These are phyloP conservation scores for Lachnellula subtilissima DNA, from an alignment of 2,329 filamentous ascomycete species.

Conservation along the genomic window DNA sequence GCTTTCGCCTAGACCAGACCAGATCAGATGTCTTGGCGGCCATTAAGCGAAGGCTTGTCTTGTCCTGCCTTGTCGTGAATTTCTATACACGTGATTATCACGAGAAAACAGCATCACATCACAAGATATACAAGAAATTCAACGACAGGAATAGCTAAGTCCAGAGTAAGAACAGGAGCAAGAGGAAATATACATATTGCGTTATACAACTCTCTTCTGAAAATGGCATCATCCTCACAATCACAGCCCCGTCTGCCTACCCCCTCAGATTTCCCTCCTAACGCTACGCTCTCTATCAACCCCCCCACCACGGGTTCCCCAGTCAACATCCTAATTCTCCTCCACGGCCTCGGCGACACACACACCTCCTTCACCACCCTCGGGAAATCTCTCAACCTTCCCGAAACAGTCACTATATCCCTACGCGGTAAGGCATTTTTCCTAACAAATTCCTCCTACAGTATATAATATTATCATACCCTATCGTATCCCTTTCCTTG, in stretches of 20 bases:
- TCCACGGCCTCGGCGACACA: slow-evolving; percentile 66
- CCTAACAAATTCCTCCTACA: no score
- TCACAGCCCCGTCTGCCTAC: slow-evolving; percentile 30
- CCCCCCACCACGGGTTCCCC: slow-evolving; percentile 33
- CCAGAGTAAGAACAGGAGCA: not conserved
- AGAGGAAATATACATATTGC: not conserved
- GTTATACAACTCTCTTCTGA: not conserved
- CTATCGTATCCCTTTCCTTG: no score
- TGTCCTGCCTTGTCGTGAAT: no score
- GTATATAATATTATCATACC: no score
- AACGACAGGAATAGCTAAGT: not conserved
- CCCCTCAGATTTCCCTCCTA: slow-evolving; percentile 44
- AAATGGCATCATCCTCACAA: not conserved
- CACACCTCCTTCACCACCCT: slow-evolving; percentile 54
- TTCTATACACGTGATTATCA: no score
- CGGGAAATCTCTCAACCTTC: slow-evolving; percentile 53
- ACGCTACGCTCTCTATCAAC: slow-evolving; percentile 31
- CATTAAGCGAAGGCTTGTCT: no score
- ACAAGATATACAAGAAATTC: not conserved
- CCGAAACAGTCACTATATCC: slow-evolving; percentile 59
- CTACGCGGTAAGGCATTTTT: slow-evolving; percentile 42
- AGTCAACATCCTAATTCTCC: slow-evolving; percentile 60
- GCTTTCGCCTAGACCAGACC: no score
- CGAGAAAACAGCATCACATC: not conserved
- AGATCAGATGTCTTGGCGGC: no score